Evolutionary conservation across 2,329 filamentous ascomycete species (phyloP).

Genomic region (Aspergillus sojae): DNA sequence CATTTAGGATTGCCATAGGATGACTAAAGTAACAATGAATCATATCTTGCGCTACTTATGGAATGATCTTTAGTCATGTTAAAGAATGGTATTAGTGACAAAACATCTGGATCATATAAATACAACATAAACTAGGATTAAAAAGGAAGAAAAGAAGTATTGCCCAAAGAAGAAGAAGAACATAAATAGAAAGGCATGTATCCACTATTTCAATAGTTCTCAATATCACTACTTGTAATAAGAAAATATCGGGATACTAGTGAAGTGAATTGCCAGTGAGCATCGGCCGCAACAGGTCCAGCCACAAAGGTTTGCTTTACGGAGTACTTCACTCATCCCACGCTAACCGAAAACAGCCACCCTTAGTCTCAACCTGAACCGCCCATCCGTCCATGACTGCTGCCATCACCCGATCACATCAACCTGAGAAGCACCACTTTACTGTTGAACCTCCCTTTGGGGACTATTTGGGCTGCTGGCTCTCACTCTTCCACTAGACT

Average conservation of each 20-base stretch:
- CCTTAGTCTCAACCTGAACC: constrained; percentile 44
- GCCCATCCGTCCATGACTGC: constrained; percentile 37
- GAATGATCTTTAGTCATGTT: neutral
- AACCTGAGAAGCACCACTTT: constrained; percentile 27
- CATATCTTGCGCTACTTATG: neutral
- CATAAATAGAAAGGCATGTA: neutral
- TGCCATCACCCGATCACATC: constrained; percentile 35
- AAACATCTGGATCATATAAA: neutral
- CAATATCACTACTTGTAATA: neutral
- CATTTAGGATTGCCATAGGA: neutral
- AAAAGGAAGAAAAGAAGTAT: neutral
- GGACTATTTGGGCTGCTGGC: constrained; percentile 30
- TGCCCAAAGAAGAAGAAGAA: neutral
- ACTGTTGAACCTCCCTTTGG: constrained; percentile 28
- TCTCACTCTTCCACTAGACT: constrained; percentile 19
- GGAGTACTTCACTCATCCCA: constrained; percentile 19
- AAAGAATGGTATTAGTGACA: neutral
- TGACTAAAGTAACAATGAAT: neutral
- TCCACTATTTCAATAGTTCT: neutral
- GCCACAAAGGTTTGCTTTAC: constrained; percentile 27
- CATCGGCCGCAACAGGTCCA: constrained; percentile 11
- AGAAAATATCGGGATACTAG: neutral
- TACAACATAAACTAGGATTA: neutral
- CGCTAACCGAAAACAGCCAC: constrained; percentile 48
- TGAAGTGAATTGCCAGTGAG: neutral